phyloP scores from a whole-genome alignment of 1,284 basidiomycete species.

The Sporisorium graminicola region DNA sequence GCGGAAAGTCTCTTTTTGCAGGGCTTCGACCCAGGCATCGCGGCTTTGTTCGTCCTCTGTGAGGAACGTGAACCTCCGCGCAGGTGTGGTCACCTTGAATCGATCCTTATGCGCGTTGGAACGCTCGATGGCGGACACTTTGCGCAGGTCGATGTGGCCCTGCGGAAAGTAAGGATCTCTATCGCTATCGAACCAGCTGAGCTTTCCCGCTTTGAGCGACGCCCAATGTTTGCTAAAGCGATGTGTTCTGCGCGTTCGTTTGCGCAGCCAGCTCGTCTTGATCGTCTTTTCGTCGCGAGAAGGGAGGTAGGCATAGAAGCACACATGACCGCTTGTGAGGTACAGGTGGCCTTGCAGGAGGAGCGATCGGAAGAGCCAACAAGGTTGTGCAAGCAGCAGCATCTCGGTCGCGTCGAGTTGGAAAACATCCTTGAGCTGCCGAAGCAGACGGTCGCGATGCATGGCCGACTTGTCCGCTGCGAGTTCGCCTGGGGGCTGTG shows the following conservation, averaged over 20 bases:
- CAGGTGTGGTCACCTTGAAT: slow-evolving; percentile 68
- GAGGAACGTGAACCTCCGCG: slow-evolving; percentile 67
- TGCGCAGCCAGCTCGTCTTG: slow-evolving; percentile 47
- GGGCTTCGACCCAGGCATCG: slow-evolving; percentile 85
- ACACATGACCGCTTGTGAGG: slow-evolving; percentile 88
- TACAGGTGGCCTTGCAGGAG: slow-evolving; percentile 96
- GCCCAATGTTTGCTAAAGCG: slow-evolving; percentile 63
- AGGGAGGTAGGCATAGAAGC: slow-evolving; percentile 92
- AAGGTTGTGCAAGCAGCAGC: slow-evolving; percentile 46
- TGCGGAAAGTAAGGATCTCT: slow-evolving; percentile 97
- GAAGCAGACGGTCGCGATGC: slow-evolving; percentile 32
- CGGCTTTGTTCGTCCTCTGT: slow-evolving; percentile 64
- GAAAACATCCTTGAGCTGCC: slow-evolving; percentile 49
- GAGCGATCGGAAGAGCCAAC: slow-evolving; percentile 68
- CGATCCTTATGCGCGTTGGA: slow-evolving; percentile 74
- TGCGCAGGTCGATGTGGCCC: slow-evolving; percentile 91
- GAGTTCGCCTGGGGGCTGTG: background rate
- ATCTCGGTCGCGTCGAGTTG: slow-evolving; percentile 43
- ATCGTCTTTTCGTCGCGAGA: slow-evolving; percentile 49
- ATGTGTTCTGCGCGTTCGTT: slow-evolving; percentile 55
- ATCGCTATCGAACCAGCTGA: slow-evolving; percentile 63
- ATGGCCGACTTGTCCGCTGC: background rate
- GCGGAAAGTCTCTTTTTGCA: slow-evolving; percentile 89
- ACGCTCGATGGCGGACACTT: slow-evolving; percentile 87
- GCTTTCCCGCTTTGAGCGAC: slow-evolving; percentile 49